A percentile compares a stretch with the other conserved stretches of the same genome.
Evolutionary conservation across 2,329 filamentous ascomycete species (phyloP).

Genomic region (Sordariomycetes sp.): DNA sequence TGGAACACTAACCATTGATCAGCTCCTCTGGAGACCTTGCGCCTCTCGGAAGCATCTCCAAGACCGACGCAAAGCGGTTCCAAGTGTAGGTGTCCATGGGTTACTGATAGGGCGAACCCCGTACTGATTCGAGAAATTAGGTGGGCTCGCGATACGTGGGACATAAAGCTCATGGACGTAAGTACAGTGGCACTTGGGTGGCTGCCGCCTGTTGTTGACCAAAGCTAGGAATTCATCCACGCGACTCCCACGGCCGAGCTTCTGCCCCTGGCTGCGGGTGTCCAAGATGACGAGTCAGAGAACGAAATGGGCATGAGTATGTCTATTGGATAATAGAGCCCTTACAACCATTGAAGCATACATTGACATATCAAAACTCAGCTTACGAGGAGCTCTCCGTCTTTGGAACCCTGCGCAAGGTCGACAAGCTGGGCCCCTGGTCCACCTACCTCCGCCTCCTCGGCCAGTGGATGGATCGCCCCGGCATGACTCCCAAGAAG

Average conservation of each 20-base stretch:
- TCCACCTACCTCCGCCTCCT: constrained; percentile 26
- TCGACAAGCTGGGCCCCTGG: constrained; percentile 29
- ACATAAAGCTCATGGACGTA: constrained; percentile 47
- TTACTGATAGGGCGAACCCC: not conserved
- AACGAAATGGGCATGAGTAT: constrained; percentile 27
- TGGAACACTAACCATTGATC: not conserved
- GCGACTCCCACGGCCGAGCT: constrained; percentile 46
- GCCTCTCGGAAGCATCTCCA: constrained; percentile 42
- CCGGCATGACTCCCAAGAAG: constrained; percentile 17
- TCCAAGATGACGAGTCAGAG: constrained; percentile 26
- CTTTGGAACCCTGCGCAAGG: constrained; percentile 27
- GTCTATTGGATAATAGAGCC: constrained; percentile 3
- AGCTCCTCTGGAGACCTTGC: constrained; percentile 37
- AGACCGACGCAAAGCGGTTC: constrained; percentile 57
- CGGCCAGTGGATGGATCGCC: constrained; percentile 22
- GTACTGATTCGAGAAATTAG: not conserved
- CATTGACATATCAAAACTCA: not conserved
- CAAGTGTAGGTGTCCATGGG: constrained; percentile 30
- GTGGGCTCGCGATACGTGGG: constrained; percentile 40
- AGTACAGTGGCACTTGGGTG: not conserved
- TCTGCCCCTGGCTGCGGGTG: constrained; percentile 26
- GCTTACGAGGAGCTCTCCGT: constrained; percentile 18
- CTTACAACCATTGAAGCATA: not conserved
- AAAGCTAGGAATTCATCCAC: constrained; percentile 40
- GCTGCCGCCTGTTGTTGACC: not conserved